phyloP scores from a whole-genome alignment of 495 filamentous ascomycete species.

The Penicillium ochrochloron region DNA sequence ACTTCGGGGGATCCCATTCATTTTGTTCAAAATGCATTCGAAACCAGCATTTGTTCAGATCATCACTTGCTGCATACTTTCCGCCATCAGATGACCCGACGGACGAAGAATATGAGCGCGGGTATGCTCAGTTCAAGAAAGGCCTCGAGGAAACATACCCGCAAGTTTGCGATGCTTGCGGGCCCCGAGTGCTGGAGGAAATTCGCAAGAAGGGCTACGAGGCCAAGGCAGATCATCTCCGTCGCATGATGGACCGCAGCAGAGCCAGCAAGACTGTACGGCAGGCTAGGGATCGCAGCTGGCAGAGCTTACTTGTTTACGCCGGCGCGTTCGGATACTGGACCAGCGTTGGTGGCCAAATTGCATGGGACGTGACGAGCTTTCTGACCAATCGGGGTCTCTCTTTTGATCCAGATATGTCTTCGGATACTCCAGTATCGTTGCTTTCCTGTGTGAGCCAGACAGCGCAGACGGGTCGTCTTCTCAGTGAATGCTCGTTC shows the following conservation, averaged over 20 bases:
- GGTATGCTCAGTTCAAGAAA: conserved; percentile 63
- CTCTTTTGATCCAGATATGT: background rate
- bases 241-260: conserved; percentile 72
- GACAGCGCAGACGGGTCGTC: conserved; percentile 23
- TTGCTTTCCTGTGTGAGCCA: conserved; percentile 37
- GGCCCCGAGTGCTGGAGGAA: conserved; percentile 64
- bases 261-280: conserved; percentile 49
- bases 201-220: conserved; percentile 73
- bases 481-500: conserved; percentile 35
- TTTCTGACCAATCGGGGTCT: conserved; percentile 22
- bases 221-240: conserved; percentile 76
- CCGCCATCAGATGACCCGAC: conserved; percentile 67
- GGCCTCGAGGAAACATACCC: conserved; percentile 78
- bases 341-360: conserved; percentile 53
- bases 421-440: conserved; percentile 15
- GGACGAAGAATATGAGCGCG: conserved; percentile 60
- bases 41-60: conserved; percentile 78
- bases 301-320: conserved; percentile 54
- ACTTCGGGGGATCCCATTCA: conserved; percentile 48
- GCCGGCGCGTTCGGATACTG: conserved; percentile 56
- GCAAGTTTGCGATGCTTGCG: conserved; percentile 79
- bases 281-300: conserved; percentile 48
- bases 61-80: conserved; percentile 70
- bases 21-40: conserved; percentile 81
- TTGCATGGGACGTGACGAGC: conserved; percentile 47